Evolutionary conservation across 441 rosid species (phyloP).

Genomic region (Euphorbia schlechtendalii): DNA sequence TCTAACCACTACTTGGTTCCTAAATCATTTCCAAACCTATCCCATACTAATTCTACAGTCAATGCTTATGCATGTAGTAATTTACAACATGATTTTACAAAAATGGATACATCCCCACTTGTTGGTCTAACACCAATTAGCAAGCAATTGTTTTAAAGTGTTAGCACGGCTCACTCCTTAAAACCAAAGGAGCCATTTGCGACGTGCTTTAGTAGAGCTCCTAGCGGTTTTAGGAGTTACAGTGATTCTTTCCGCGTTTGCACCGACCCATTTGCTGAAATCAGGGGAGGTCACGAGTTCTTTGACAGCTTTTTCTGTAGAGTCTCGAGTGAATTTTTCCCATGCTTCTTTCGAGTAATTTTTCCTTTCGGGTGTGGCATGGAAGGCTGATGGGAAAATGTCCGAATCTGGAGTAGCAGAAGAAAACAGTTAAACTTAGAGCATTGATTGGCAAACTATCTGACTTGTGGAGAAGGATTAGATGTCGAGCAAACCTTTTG

Average conservation of each 20-base stretch:
- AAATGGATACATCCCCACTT: background rate
- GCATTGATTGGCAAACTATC: conserved; percentile 2
- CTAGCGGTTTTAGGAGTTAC: conserved; percentile 41
- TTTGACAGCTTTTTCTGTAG: conserved; percentile 59
- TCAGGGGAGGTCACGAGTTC: conserved; percentile 73
- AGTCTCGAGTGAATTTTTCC: conserved; percentile 48
- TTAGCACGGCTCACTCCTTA: conserved; percentile 14
- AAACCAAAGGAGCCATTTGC: conserved; percentile 43
- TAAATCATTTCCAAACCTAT: background rate
- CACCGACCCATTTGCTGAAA: conserved; percentile 71
- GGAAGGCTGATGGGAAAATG: conserved; percentile 53
- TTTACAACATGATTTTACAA: conserved; percentile 3
- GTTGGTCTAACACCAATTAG: background rate
- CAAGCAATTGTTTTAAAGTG: background rate
- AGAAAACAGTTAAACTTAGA: background rate
- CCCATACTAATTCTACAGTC: background rate
- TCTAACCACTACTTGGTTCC: background rate
- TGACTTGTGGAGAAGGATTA: background rate
- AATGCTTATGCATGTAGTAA: background rate
- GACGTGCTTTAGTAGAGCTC: conserved; percentile 21
- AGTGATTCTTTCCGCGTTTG: conserved; percentile 68
- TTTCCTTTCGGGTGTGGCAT: conserved; percentile 54
- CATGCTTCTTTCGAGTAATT: conserved; percentile 49
- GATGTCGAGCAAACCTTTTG: conserved; percentile 36
- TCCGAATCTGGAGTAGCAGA: conserved; percentile 27